phyloP scores from a whole-genome alignment of 371 early-diverging fungal genomes.

The Zopfochytrium polystomum region DNA sequence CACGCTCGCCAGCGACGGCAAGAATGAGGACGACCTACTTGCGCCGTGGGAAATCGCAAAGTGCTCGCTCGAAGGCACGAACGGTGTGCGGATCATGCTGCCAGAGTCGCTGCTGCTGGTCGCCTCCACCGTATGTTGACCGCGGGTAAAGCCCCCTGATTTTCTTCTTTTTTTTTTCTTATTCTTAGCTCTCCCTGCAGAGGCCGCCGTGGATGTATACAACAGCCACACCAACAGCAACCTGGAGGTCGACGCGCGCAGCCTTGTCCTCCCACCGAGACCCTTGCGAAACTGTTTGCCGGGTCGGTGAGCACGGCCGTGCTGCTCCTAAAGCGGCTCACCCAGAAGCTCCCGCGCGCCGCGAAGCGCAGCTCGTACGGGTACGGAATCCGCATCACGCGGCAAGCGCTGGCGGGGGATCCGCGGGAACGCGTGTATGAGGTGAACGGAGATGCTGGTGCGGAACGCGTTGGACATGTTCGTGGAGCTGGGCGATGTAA shows the following conservation, averaged over 20 bases:
- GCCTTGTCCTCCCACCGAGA: background rate
- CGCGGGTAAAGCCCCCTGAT: background rate
- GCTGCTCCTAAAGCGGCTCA: background rate
- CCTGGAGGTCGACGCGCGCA: background rate
- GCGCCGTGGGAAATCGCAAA: background rate
- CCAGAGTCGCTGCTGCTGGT: background rate
- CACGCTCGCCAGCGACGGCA: background rate
- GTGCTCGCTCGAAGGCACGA: background rate
- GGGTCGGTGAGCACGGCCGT: slow-evolving; percentile 1
- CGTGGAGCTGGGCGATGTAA: slow-evolving; percentile 1
- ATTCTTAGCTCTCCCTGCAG: background rate
- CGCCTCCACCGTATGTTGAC: background rate
- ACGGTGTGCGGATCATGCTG: background rate
- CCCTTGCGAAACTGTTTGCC: background rate
- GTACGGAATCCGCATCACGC: slow-evolving; percentile 4
- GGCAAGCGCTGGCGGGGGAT: background rate
- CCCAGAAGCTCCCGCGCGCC: slow-evolving; percentile 1
- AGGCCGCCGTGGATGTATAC: background rate
- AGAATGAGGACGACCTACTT: background rate
- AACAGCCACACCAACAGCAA: background rate
- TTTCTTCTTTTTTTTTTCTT: background rate
- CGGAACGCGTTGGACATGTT: slow-evolving; percentile 1
- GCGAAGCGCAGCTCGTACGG: background rate
- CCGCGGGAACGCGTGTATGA: background rate
- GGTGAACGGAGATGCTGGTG: background rate